Conservation (phyloP, 2,329 filamentous ascomycete genomes). For the Arthroderma sp. region DNA sequence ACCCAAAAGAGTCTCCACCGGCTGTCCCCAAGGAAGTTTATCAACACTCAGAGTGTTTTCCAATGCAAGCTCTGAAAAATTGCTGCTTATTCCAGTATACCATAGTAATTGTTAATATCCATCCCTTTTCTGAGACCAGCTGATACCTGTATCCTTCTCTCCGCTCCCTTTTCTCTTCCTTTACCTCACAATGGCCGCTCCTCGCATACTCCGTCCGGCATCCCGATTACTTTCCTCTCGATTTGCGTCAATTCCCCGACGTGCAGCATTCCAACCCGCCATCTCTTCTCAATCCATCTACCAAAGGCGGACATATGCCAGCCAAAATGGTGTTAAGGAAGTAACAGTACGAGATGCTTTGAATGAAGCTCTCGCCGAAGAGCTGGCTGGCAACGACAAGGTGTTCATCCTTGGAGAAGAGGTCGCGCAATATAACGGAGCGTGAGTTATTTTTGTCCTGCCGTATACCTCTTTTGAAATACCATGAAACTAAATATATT, state of each 20-base stretch:
- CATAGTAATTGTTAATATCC: neutral
- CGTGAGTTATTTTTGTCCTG: conserved; percentile 34
- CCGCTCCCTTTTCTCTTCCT: conserved; percentile 40
- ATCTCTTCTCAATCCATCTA: conserved; percentile 36
- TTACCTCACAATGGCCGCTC: conserved; percentile 40
- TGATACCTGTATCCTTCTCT: conserved; percentile 35
- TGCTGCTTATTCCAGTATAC: too few relatives aligned
- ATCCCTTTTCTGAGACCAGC: conserved; percentile 7
- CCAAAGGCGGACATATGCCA: conserved; percentile 43
- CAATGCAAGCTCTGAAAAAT: too few relatives aligned
- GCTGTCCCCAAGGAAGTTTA: too few relatives aligned
- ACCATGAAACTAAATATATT: neutral
- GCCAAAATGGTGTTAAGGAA: conserved; percentile 58
- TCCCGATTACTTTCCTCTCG: conserved; percentile 48
- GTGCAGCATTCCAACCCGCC: conserved; percentile 41
- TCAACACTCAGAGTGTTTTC: too few relatives aligned
- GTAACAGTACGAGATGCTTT: conserved; percentile 94
- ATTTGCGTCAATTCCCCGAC: conserved; percentile 35
- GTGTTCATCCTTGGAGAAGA: conserved; percentile 95
- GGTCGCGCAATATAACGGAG: conserved; percentile 98
- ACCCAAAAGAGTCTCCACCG: too few relatives aligned
- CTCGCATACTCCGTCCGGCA: conserved; percentile 51
- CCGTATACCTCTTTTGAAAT: neutral
- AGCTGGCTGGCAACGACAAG: conserved; percentile 87
- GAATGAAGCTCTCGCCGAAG: conserved; percentile 95